Evolutionary conservation across 2,329 filamentous ascomycete species (phyloP), one percentile per base, ranked within the genome.

Genomic region (Capronia americana): DNA sequence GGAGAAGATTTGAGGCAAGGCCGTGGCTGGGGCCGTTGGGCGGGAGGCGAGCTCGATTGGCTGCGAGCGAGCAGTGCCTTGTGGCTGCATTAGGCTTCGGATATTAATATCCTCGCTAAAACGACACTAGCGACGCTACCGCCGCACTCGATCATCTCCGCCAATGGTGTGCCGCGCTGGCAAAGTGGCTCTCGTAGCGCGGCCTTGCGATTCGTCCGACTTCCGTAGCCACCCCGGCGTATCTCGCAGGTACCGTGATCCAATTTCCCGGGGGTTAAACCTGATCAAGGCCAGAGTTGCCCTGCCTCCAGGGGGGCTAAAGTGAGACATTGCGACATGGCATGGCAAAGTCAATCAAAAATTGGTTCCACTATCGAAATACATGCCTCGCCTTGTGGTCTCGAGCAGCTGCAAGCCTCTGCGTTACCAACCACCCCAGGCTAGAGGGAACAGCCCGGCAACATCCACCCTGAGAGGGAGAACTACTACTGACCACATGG

Each of bases 21-120:
- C 65, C 65, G 65, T 67, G 65, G 65, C 65, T 64, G 65, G 61
- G 65, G 32, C 26, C 12, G 55, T 34, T 46, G 44, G 7, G 24
- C 7, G 20, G 41, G 48, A 23, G 20, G 24, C 5, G 20, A n/a
- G 30, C 24, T 28, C 24, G 34, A 63, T 63, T 67, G 60, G 64
- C n/a, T 48, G 30, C 24, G 24, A 44, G 20, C 4, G 20, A 60
- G 56, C 65, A 64, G 61, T 64, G 61, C 61, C 65, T 61, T 64
- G 65, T 62, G 57, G 65, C 61, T 67, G 65, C 65, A 67, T 64
- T 61, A 67, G 61, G 20, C 51, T 28, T 51, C 65, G 65, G 65
- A 67, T 67, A 67, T 67, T 67, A 64, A 67, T 67, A 64, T 67
- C 65, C 41, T 64, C 53, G 65, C 50, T 54, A 54, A 46, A n/a